Base-by-base conservation (phyloP, 805 yeast species). In the Dipodascopsis uninucleata region DNA sequence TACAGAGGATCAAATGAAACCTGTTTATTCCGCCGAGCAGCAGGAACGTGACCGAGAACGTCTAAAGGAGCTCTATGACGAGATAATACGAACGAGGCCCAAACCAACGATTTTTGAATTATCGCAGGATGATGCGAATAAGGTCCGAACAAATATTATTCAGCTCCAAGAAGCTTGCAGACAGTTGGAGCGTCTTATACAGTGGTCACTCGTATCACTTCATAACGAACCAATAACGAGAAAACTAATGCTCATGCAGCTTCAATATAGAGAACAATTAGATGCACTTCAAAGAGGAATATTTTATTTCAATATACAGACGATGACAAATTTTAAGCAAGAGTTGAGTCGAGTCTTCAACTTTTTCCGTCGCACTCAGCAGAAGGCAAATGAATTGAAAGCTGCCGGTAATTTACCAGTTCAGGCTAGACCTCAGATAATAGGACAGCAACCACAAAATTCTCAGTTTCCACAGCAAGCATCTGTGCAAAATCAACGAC, bases 261-360 rank as follows among this genome's bases (percentile, higher is more conserved):
- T 48, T 24, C 33, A 48, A 9, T 50, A 43, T 31, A 38, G 37
- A n/a, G 55, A 50, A 28, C 55, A 47, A 25, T 36, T 39, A 5
- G 55, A 47, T 18, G 55, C 42, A 4, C 34, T 50, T 12, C n/a
- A 22, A 12, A 43, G 44, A 20, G 45, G 44, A 5, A 25, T 43
- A 6, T 45, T 20, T 31, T 43, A 31, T 24, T 50, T 41, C 39
- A 42, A 34, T 25, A 36, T 25, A 3, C 43, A 43, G 9, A 26
- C 41, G 9, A 43, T 47, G 23, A 22, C 26, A 40, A 37, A 39
- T 24, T 50, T 47, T 25, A 41, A 38, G 37, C 28, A 28, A 14
- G 55, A 50, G 29, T 36, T 50, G 12, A 34, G 46, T 33, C 43
- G 40, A 23, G 42, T 47, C 4, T 50, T 50, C 35, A 43, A 39